Conservation (phyloP, 257 asterid species). For the Solanum corneliomulleri region DNA sequence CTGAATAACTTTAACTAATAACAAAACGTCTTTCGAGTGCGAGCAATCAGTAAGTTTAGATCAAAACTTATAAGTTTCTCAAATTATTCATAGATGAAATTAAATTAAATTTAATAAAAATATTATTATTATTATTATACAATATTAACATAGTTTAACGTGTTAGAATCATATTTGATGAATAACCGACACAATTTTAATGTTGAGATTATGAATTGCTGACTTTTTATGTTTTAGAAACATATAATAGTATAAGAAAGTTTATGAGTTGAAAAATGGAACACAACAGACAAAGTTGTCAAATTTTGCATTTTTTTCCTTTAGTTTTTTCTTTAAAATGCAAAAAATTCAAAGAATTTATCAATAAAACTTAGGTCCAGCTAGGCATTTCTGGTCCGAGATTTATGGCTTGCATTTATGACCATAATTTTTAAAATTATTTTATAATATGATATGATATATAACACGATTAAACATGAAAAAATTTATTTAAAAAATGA, state of each 20-base stretch:
- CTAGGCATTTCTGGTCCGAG: background rate
- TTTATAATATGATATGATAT: background rate
- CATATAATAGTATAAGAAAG: background rate
- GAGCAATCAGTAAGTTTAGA: background rate
- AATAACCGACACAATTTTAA: background rate
- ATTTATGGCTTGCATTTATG: too few relatives aligned
- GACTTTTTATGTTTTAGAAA: background rate
- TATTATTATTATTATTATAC: background rate
- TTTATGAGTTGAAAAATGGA: background rate
- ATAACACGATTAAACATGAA: background rate
- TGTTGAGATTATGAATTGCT: background rate
- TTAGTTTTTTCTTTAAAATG: background rate
- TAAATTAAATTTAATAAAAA: background rate
- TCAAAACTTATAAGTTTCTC: background rate
- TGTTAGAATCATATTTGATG: background rate
- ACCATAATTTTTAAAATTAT: background rate
- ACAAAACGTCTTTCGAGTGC: background rate
- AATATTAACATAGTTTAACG: too few relatives aligned
- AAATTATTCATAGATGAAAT: background rate
- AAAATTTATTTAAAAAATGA: background rate
- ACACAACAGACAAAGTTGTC: background rate
- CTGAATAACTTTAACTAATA: too few relatives aligned
- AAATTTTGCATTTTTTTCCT: background rate
- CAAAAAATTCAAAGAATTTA: background rate
- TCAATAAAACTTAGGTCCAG: background rate